phyloP scores from a whole-genome alignment of 257 asterid species.

The Fraxinus excelsior region DNA sequence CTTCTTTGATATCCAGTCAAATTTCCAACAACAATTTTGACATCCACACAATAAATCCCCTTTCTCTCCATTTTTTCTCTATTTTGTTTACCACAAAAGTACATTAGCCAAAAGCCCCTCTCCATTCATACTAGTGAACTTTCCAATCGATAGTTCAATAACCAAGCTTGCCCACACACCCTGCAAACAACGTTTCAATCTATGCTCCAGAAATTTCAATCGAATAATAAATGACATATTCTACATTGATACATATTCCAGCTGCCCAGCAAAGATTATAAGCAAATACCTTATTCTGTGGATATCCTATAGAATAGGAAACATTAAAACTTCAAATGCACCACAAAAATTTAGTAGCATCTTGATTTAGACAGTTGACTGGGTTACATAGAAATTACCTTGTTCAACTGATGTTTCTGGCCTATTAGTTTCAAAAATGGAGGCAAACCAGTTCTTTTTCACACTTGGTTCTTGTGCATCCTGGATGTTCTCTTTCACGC shows the following conservation, averaged over 20 bases:
- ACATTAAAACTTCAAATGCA: neutral
- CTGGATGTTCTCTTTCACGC: slow-evolving; percentile 29
- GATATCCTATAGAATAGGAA: neutral
- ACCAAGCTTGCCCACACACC: neutral
- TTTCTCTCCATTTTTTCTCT: too few relatives aligned
- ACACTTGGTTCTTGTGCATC: slow-evolving; percentile 38
- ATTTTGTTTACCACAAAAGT: too few relatives aligned
- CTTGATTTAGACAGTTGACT: neutral
- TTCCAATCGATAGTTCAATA: neutral
- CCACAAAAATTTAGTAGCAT: neutral
- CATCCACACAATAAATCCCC: too few relatives aligned
- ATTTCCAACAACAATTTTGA: too few relatives aligned
- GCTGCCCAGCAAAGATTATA: neutral
- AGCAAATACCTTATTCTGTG: neutral
- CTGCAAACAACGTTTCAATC: neutral
- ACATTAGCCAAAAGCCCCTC: too few relatives aligned
- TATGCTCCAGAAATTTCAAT: neutral
- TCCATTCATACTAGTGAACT: neutral
- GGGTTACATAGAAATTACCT: slow-evolving; percentile 42
- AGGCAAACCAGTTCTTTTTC: slow-evolving; percentile 61
- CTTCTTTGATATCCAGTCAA: too few relatives aligned
- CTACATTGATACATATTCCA: neutral
- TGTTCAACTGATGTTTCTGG: slow-evolving; percentile 42
- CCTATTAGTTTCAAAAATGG: slow-evolving; percentile 46
- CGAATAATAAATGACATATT: neutral